Evolutionary conservation across 139 green algal species (phyloP).

Genomic region (Micractinium conductrix): DNA sequence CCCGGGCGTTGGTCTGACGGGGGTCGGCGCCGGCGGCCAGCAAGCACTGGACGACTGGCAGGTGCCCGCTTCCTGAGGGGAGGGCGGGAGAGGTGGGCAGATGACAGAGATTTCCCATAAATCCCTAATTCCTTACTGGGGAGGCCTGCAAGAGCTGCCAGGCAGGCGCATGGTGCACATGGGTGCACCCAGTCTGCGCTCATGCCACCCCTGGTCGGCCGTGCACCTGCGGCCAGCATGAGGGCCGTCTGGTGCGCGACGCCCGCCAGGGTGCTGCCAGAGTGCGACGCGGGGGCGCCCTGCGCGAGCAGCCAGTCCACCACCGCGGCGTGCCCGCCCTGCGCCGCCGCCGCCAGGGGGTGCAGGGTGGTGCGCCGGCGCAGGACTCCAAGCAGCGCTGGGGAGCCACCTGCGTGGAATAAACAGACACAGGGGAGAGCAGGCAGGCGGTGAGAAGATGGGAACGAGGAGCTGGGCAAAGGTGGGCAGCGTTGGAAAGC

Average conservation of each 20-base stretch:
- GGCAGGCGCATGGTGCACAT: neutral
- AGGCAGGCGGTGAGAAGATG: neutral
- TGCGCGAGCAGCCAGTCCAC: constrained; percentile 21
- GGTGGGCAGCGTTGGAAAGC: neutral
- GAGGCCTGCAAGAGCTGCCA: neutral
- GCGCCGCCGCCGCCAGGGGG: constrained; percentile 14
- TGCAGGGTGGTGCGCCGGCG: constrained; percentile 13
- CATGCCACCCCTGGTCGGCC: neutral
- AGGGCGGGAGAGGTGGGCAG: neutral
- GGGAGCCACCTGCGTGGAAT: constrained; percentile 18
- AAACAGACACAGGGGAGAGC: neutral
- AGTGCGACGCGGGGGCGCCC: neutral
- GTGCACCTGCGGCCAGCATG: constrained; percentile 20
- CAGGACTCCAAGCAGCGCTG: constrained; percentile 8
- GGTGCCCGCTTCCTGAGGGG: constrained; percentile 12
- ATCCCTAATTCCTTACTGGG: too few species aligned
- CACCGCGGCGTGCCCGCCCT: constrained; percentile 8
- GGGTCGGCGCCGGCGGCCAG: constrained; percentile 12
- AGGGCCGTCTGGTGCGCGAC: constrained; percentile 21
- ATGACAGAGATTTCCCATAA: neutral
- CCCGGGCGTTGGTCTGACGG: neutral
- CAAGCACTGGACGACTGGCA: constrained; percentile 4
- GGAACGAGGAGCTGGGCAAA: neutral
- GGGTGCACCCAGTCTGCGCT: too few species aligned
- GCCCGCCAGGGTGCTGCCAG: constrained; percentile 6